Evolutionary conservation across 345 rosid genomes (phyloP), one percentile per base, ranked within the genome.

Genomic region (Microcos paniculata): DNA sequence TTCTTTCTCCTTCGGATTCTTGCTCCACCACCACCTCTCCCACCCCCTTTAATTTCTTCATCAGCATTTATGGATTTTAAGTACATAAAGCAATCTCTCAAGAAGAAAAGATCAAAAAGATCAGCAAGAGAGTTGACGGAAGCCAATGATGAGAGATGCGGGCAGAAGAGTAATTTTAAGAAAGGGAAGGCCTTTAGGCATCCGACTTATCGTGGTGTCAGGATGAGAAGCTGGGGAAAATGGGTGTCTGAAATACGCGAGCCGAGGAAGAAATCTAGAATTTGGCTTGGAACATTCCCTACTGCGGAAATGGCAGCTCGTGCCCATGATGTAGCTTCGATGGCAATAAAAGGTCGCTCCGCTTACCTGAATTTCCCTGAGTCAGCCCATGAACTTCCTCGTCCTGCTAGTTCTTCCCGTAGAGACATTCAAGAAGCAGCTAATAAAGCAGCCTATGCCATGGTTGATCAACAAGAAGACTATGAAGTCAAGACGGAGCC

Each of bases 151-250:
- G 30, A 18, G 23, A 30, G 11, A 14, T 3, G 18, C n/a, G n/a
- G 13, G 35, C 15, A 46, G 52, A 7, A 46, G n/a, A 67, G 55
- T 24, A n/a, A 19, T 23, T 45, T 3, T 15, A 48, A 15, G 21
- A 28, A 49, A 10, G 71, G 64, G 3, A 53, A 53, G 38, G 65
- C 65, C 7, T 66, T 13, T 7, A 67, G 19, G 65, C 65, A 55
- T 55, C 73, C 56, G 19, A 76, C 65, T 6, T 76, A 76, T 21
- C 79, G 79, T 15, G 79, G 79, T 15, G 68, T 76, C 13, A 57
- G 79, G 74, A 76, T 68, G 79, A 57, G 79, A 23, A 76, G 79
- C 57, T 76, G 79, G 79, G 79, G 79, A 0, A 76, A 68, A 69
- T 76, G 79, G 79, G 79, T 76, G 53, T 76, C 79, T 3, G 79